phyloP scores from a whole-genome alignment of 2,329 filamentous ascomycete species.

The Trichoderma endophyticum region DNA sequence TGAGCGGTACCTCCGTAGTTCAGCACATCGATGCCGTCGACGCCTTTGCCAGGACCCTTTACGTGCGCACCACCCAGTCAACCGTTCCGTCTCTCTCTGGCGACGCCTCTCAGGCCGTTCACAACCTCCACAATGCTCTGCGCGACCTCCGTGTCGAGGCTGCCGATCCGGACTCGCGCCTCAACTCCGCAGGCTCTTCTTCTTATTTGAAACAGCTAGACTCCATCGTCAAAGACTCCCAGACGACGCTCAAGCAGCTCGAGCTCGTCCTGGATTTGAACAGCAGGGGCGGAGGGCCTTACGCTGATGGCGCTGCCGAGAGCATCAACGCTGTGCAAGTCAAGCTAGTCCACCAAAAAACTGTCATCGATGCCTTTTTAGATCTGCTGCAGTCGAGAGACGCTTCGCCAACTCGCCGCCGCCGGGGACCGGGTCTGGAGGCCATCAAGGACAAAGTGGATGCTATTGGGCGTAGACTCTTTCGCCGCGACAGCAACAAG shows the following conservation, averaged over 20 bases:
- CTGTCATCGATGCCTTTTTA: conserved; percentile 53
- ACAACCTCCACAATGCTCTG: conserved; percentile 52
- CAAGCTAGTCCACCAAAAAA: conserved; percentile 51
- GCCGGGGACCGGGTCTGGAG: conserved; percentile 42
- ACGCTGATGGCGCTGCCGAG: conserved; percentile 35
- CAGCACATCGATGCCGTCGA: conserved; percentile 55
- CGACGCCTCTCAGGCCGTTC: conserved; percentile 49
- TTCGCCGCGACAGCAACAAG: conserved; percentile 40
- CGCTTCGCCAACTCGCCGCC: conserved; percentile 39
- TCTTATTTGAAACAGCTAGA: conserved; percentile 49
- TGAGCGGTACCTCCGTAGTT: conserved; percentile 34
- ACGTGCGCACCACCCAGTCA: conserved; percentile 47
- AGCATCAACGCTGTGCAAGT: conserved; percentile 41
- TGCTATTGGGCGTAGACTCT: conserved; percentile 51
- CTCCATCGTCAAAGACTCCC: conserved; percentile 53
- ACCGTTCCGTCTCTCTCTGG: conserved; percentile 48
- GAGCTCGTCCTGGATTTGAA: conserved; percentile 51
- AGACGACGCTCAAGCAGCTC: conserved; percentile 54
- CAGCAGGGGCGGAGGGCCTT: conserved; percentile 29
- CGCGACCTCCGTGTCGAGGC: conserved; percentile 58
- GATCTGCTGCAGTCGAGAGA: conserved; percentile 56
- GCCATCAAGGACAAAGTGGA: conserved; percentile 60
- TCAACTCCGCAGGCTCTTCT: conserved; percentile 43
- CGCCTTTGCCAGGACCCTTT: conserved; percentile 53
- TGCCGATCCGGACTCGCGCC: conserved; percentile 53